phyloP scores from a whole-genome alignment of 345 rosid genomes.

The Combretum micranthum region DNA sequence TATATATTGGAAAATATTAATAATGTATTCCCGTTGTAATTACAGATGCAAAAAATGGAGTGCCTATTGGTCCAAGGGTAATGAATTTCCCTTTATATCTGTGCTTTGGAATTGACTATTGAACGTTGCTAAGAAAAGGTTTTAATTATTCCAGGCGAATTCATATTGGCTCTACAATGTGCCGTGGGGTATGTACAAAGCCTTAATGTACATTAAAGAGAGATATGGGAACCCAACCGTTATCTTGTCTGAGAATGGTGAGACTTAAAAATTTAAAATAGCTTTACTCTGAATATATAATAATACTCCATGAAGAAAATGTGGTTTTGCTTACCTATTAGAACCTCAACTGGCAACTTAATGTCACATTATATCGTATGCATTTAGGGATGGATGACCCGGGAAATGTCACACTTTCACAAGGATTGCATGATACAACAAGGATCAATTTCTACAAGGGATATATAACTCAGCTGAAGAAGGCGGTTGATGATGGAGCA shows the following conservation, averaged over 20 bases:
- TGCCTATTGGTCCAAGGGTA: conserved; percentile 77
- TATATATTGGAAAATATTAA: background rate
- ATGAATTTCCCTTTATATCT: conserved; percentile 3
- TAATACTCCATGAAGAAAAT: too few species aligned
- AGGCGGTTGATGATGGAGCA: conserved; percentile 78
- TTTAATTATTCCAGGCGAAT: conserved; percentile 48
- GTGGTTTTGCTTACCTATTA: too few species aligned
- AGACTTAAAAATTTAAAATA: background rate
- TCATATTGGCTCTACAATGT: conserved; percentile 88
- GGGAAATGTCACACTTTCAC: conserved; percentile 58
- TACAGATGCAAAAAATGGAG: conserved; percentile 59
- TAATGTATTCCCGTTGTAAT: background rate
- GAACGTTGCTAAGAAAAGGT: background rate
- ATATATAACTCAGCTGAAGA: conserved; percentile 76
- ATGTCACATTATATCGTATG: background rate
- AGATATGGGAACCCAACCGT: conserved; percentile 81
- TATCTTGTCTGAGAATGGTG: conserved; percentile 87
- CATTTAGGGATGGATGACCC: conserved; percentile 86
- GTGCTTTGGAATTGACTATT: background rate
- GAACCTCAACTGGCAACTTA: too few species aligned
- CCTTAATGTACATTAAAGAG: conserved; percentile 80
- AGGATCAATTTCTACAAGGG: conserved; percentile 67
- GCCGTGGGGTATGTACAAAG: conserved; percentile 96
- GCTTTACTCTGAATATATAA: background rate
- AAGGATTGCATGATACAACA: conserved; percentile 70